phyloP scores from a whole-genome alignment of 2,329 filamentous ascomycete species.

The Tolypocladium cylindrosporum region DNA sequence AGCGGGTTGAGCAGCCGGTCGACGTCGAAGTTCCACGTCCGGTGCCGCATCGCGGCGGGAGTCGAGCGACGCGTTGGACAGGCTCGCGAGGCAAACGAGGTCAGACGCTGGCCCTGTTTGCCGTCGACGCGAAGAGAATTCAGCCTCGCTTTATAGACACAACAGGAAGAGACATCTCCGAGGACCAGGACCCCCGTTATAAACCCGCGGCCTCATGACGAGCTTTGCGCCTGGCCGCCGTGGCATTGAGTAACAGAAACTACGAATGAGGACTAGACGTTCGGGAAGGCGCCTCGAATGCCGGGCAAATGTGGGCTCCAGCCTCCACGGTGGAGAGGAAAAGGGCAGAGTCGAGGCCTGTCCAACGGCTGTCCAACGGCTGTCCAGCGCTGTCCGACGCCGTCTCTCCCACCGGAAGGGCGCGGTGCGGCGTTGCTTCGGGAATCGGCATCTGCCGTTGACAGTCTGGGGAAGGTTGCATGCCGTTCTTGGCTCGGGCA shows the following conservation, averaged over 20 bases:
- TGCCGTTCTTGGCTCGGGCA: no score
- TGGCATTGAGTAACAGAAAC: background rate
- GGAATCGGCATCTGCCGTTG: background rate
- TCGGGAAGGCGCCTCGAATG: background rate
- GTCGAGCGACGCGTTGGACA: no score
- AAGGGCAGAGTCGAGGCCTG: background rate
- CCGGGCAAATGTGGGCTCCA: background rate
- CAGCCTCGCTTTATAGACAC: background rate
- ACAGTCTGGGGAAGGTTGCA: no score
- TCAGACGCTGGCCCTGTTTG: background rate
- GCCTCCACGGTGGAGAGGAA: background rate
- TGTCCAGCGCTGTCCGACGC: background rate
- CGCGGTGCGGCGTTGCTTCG: background rate
- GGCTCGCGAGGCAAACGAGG: background rate
- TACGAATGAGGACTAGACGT: background rate
- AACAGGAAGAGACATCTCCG: background rate
- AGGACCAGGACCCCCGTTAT: background rate
- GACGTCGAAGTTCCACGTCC: constrained; percentile 56
- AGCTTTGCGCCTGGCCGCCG: background rate
- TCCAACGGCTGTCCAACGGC: no score
- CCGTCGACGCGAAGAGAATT: background rate
- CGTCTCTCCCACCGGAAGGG: background rate
- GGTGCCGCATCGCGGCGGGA: constrained; percentile 6
- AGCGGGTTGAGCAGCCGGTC: constrained; percentile 66
- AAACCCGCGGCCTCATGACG: background rate